Evolutionary conservation across 2,329 filamentous ascomycete genomes (phyloP), one percentile per base, ranked within the genome.

Genomic region (Fusarium foetens): DNA sequence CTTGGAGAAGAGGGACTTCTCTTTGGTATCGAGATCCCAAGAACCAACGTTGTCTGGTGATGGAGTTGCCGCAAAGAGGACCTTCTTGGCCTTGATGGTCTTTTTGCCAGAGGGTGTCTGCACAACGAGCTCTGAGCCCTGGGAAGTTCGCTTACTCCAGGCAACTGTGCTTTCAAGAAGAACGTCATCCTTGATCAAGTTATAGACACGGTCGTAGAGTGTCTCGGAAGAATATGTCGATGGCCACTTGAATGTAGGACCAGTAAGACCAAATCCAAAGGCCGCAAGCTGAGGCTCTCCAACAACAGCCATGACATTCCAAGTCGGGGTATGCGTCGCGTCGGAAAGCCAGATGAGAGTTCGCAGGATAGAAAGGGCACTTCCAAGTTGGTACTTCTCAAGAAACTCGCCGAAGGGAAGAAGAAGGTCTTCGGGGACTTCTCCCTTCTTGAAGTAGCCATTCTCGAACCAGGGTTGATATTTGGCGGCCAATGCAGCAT

Each of bases 1-100:
- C 59, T 77, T 76, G 59, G 66, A 69, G 41, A 80, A 79, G 27
- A 80, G 46, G 0, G 49, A 57, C 23, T 51, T 68, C 57, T 80
- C 79, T 0, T 61, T 58, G 0, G 64, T n/a, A 27, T 75, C 65
- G 2, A 80, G 74, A 36, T 80, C 75, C 69, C 77, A 80, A 1
- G 69, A 43, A 4, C 58, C 64, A 2, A 78, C 53, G 43, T 79
- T 80, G 2, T 69, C 52, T 0, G 70, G 59, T 0, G 76, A 77
- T 11, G 77, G 79, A 0, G 79, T 75, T 4, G 76, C 71, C 1
- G 79, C 77, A 25, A 80, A 62, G 2, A 80, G 70, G 1, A 80
- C 68, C 70, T 79, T 80, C 62, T 76, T 77, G 6, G 74, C 72
- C 17, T 55, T 64, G 42, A 75, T 52, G 3, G n/a, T 42, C 29